Base-by-base conservation (phyloP, 495 filamentous ascomycete genomes). In the Trichoderma parareesei region DNA sequence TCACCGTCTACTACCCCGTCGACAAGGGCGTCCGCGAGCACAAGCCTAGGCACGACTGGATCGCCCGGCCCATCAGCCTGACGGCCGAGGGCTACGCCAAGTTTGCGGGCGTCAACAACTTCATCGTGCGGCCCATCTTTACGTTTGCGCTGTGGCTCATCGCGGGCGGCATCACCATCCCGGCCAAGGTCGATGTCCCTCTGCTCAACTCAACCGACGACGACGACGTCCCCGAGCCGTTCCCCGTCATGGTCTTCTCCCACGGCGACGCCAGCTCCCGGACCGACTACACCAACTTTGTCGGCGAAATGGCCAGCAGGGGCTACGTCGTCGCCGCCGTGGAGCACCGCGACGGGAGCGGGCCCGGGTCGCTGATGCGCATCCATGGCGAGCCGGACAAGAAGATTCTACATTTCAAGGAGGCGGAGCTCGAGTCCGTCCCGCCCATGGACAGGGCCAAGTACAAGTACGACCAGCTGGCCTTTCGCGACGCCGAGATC, bases 291-390 rank as follows among this genome's bases (percentile, higher is more conserved):
- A 78, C 80, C 18, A 76, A 83, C 61, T 84, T 76, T 65, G 77
- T 79, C 27, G 82, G 80, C 59, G 82, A 84, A 66, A 73, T 85
- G 1, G 82, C 82, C 18, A 78, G 78, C 14, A 75, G 81, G 5
- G 82, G 82, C 2, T 79, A 76, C 44, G 70, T 85, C 7, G 79
- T 84, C 4, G 82, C 75, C 33, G 74, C 80, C 57, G 68, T 85
- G 8, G 81, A 85, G 69, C 82, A 85, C 64, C 68, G 82, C 60
- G 82, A 85, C 62, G 82, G 82, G 6, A 82, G 79, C 63, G 76
- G 78, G 7, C 81, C 82, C 6, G 81, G 79, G 5, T 74, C 75
- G 2, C 64, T 77, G 41, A 69, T 84, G 65, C 74, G 71, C 68
- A 66, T 59, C 38, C 42, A 66, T 2, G 74, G 74, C 16, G 65